Evolutionary conservation across 805 yeast species (phyloP).

Genomic region (Nakazawaea ishiwadae): DNA sequence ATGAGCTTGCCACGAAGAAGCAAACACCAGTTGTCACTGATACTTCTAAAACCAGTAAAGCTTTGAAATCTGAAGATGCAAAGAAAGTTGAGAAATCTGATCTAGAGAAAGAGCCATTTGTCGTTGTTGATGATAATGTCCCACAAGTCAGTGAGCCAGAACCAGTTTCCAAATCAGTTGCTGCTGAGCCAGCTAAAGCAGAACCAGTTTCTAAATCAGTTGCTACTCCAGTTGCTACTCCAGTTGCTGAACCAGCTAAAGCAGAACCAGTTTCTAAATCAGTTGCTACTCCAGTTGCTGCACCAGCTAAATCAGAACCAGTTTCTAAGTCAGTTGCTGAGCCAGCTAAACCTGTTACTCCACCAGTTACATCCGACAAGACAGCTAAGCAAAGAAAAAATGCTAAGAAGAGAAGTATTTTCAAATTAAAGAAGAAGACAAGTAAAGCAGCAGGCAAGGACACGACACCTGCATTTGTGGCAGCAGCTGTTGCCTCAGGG

Average conservation of each 20-base stretch:
- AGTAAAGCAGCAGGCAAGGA: conserved; percentile 2
- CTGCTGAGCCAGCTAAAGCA: no score
- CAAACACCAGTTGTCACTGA: not conserved
- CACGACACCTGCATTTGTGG: conserved; percentile 8
- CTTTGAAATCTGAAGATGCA: conserved; percentile 11
- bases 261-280: not conserved
- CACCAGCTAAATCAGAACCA: not conserved
- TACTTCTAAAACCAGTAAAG: not conserved
- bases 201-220: not conserved
- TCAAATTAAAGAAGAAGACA: conserved; percentile 15
- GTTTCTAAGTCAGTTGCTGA: not conserved
- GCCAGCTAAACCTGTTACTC: no score
- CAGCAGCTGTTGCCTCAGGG: conserved; percentile 10
- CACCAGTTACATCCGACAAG: no score
- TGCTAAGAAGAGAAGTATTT: conserved; percentile 13
- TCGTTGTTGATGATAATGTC: conserved; percentile 11
- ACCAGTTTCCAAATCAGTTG: conserved; percentile 3
- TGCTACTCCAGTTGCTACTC: not conserved
- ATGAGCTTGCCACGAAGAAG: not conserved
- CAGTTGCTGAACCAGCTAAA: no score
- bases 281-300: not conserved
- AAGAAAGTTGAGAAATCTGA: not conserved
- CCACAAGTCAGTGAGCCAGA: not conserved
- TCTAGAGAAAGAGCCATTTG: conserved; percentile 12
- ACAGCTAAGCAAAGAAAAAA: not conserved